Percentiles rank a stretch among this genome's conserved stretches.
Evolutionary conservation across 306 rosid species (phyloP).

Genomic region (Mucuna pruriens): DNA sequence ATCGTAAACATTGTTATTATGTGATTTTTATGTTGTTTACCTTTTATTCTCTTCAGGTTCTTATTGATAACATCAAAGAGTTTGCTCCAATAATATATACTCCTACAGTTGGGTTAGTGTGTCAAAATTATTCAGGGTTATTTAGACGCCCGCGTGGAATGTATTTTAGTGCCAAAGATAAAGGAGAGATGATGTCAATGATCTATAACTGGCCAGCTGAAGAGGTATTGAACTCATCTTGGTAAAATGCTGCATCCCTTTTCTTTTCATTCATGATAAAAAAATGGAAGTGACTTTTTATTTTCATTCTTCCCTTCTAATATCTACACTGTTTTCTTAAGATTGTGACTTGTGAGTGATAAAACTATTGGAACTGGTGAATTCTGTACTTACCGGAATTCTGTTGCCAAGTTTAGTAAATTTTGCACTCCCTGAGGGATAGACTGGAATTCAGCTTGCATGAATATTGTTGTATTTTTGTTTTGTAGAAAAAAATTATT

Average conservation of each 20-base stretch:
- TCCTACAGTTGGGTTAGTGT: conserved; percentile 87
- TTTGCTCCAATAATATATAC: conserved; percentile 91
- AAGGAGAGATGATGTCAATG: conserved; percentile 97
- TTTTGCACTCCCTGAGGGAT: not conserved
- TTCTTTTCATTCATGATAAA: not conserved
- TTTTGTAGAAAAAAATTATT: not conserved
- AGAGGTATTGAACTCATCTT: conserved; percentile 51
- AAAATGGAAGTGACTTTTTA: not conserved
- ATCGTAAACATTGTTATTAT: not conserved
- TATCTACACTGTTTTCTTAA: not conserved
- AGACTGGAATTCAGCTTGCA: not conserved
- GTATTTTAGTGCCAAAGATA: conserved; percentile 94
- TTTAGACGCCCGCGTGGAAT: conserved; percentile 92
- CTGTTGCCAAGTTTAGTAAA: not conserved
- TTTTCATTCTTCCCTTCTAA: not conserved
- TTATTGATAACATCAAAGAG: conserved; percentile 79
- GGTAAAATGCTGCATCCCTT: conserved; percentile 12
- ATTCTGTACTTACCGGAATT: not conserved
- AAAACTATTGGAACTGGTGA: conserved; percentile 1
- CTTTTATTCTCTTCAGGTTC: conserved; percentile 59
- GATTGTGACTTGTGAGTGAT: conserved; percentile 1
- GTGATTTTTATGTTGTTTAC: conserved; percentile 21
- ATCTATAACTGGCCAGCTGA: conserved; percentile 88
- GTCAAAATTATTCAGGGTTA: conserved; percentile 88
- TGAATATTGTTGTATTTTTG: not conserved